phyloP scores from a whole-genome alignment of 768 basidiomycete genomes.

The Megacollybia marginata region DNA sequence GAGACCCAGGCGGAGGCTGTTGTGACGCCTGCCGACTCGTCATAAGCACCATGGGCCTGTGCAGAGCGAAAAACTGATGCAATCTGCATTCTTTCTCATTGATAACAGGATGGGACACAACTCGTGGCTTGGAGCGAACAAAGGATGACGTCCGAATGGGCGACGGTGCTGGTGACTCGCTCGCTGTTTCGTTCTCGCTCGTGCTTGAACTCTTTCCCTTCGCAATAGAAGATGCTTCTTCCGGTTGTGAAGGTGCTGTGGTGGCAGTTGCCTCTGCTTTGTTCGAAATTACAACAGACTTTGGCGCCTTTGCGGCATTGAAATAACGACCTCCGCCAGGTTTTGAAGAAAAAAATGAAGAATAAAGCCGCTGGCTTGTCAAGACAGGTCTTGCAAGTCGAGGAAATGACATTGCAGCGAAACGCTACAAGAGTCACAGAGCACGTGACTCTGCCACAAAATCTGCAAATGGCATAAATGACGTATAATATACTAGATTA shows the following conservation, averaged over 20 bases:
- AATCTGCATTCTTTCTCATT: constrained; percentile 67
- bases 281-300: constrained; percentile 6
- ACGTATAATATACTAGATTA: neutral
- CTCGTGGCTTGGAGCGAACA: neutral
- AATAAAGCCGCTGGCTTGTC: constrained; percentile 43
- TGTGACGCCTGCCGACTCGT: constrained; percentile 36
- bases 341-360: constrained; percentile 75
- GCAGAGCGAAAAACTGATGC: constrained; percentile 79
- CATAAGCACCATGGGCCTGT: constrained; percentile 71
- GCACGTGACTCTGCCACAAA: too few species aligned
- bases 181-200: too few species aligned
- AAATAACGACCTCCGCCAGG: constrained; percentile 70
- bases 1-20: constrained; percentile 11
- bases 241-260: constrained; percentile 1
- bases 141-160: neutral
- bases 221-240: constrained; percentile 6
- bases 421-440: too few species aligned
- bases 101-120: constrained; percentile 42
- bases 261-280: constrained; percentile 8
- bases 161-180: too few species aligned
- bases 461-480: too few species aligned
- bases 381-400: neutral
- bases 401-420: neutral
- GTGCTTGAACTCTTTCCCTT: too few species aligned
- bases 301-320: constrained; percentile 55